Evolutionary conservation across 306 rosid genomes (phyloP), one percentile per base, ranked within the genome.

Genomic region (Pyrus pyrifolia): DNA sequence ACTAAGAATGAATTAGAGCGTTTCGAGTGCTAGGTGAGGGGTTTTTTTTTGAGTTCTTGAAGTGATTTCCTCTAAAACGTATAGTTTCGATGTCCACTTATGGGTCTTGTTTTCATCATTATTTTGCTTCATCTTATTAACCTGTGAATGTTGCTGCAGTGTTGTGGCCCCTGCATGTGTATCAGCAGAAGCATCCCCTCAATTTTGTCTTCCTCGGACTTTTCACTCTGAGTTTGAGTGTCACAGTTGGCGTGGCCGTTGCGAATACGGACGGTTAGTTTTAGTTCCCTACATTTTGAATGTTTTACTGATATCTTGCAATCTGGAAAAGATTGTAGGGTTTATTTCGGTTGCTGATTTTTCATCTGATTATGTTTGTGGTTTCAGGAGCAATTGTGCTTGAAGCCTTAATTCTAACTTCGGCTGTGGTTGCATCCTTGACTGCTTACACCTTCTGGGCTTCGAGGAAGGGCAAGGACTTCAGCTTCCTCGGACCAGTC

Each of bases 361-460:
- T 17, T 14, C 4, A 2, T 68, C 60, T 74, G 67, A 10, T 38
- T 60, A 27, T 62, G n/a, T 46, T 30, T 77, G 69, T 49, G 33
- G 67, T 68, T 87, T 83, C 88, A 95, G 98, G 98, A 71, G 88
- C 83, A 76, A 84, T 95, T 79, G 98, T 95, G 60, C 97, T 95
- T 60, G 97, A 95, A 86, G 98, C 98, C 4, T 89, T 95, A 85
- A 79, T 92, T 78, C 81, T 95, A 83, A 95, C 98, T 61, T 90
- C 98, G 0, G 98, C 82, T 1, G 97, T 92, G 70, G 97, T 95
- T 78, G 72, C 86, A 31, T 89, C 96, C 74, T 86, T 95, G 62
- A 95, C 98, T 9, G 97, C 79, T 2, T 95, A 95, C 81, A 86
- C 98, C 64, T 95, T 95, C 85, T 95, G 97, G 96, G 98, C 98